These are phyloP conservation scores for Salmacisia buchloeana DNA, from an alignment of 1,284 basidiomycete genomes.

Conservation along the genomic window DNA sequence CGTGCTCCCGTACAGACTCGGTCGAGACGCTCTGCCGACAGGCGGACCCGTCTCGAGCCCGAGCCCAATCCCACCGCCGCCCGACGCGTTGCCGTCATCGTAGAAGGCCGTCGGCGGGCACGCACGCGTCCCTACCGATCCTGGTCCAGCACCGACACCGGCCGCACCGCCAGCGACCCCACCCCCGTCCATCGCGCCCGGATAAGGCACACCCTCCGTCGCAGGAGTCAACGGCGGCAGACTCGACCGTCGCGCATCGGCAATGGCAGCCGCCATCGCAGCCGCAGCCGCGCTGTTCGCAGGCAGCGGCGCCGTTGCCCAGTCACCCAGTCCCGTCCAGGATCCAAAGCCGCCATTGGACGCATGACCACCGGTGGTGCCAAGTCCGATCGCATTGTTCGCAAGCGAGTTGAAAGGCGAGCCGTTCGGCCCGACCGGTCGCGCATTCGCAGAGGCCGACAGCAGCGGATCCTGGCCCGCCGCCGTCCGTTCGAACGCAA, in stretches of 20 bases:
- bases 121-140: neutral
- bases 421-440: too few species aligned
- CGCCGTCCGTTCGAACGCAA: neutral
- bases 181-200: neutral
- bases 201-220: neutral
- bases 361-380: neutral
- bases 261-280: neutral
- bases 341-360: neutral
- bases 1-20: too few species aligned
- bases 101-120: neutral
- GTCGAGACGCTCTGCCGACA: neutral
- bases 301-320: neutral
- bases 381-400: too few species aligned
- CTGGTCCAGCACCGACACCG: neutral
- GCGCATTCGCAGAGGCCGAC: neutral
- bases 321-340: neutral
- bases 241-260: slow-evolving; percentile 1
- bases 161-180: neutral
- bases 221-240: neutral
- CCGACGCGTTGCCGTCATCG: neutral
- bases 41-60: neutral
- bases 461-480: neutral
- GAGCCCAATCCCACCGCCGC: neutral
- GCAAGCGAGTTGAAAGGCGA: too few species aligned
- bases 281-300: neutral